Percentiles rank a stretch among this genome's conserved stretches.
Evolutionary conservation across 2,329 filamentous ascomycete species (phyloP).

Genomic region (Pezicula radicicola): DNA sequence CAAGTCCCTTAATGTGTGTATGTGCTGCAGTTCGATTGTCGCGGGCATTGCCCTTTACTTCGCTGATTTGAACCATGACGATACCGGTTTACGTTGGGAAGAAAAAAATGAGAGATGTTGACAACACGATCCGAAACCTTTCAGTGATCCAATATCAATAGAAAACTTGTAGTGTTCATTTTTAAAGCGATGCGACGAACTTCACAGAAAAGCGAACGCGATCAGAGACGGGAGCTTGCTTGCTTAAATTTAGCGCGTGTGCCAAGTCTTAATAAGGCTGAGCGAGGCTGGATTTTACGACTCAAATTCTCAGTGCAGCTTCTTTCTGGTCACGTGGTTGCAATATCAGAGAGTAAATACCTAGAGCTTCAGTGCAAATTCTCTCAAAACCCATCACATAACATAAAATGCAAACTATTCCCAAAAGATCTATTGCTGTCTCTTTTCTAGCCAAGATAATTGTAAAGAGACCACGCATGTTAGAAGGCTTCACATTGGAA

Average conservation of each 20-base stretch:
- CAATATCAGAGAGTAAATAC: too few species aligned
- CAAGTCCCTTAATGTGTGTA: slow-evolving; percentile 95
- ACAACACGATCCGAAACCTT: not conserved
- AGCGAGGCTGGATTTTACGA: too few species aligned
- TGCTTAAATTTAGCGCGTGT: not conserved
- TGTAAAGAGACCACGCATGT: too few species aligned
- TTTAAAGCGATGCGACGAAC: not conserved
- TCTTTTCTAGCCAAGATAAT: too few species aligned
- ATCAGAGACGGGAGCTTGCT: slow-evolving; percentile 4
- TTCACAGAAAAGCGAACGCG: slow-evolving; percentile 2
- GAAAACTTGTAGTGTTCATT: not conserved
- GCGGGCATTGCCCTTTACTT: slow-evolving; percentile 91
- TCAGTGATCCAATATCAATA: not conserved
- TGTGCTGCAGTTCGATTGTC: slow-evolving; percentile 96
- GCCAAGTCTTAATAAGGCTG: too few species aligned
- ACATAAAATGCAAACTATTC: too few species aligned
- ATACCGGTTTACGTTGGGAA: slow-evolving; percentile 11
- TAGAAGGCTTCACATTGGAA: too few species aligned
- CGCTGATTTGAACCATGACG: slow-evolving; percentile 84
- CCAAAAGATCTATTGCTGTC: too few species aligned
- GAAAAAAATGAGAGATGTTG: not conserved
- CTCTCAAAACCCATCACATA: too few species aligned
- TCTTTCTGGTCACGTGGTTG: too few species aligned
- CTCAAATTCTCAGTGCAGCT: too few species aligned
- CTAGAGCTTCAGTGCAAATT: too few species aligned